Conservation (phyloP, 192 early-diverging fungal species). For the Kickxella alabastrina region DNA sequence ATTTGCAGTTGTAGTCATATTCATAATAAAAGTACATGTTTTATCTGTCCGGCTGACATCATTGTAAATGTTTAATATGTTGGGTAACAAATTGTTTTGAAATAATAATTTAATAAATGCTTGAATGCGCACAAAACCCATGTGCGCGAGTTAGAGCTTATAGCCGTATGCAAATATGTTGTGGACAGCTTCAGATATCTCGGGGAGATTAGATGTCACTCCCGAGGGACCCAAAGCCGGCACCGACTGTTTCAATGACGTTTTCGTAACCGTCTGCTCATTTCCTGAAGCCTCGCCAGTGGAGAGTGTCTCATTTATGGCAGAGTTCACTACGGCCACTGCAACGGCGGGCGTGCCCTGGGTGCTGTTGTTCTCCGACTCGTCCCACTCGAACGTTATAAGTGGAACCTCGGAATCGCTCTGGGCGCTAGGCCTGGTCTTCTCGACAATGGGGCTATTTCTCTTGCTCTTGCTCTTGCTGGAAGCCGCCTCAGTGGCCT, state of each 20-base stretch:
- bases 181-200: conserved; percentile 35
- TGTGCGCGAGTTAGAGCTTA: conserved; percentile 8
- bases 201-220: conserved; percentile 18
- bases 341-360: background rate
- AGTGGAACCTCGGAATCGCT: conserved; percentile 32
- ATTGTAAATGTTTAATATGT: background rate
- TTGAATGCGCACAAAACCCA: too few relatives aligned
- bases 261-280: too few relatives aligned
- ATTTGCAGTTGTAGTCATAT: background rate
- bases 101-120: too few relatives aligned
- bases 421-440: conserved; percentile 3
- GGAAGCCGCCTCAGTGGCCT: background rate
- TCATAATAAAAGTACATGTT: background rate
- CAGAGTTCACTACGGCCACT: too few relatives aligned
- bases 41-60: background rate
- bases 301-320: too few relatives aligned
- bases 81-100: background rate
- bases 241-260: too few relatives aligned
- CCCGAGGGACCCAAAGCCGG: too few relatives aligned
- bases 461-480: background rate
- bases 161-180: conserved; percentile 31
- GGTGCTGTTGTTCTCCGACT: conserved; percentile 2
- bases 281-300: too few relatives aligned
- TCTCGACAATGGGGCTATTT: background rate
- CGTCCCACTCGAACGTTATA: conserved; percentile 43